These are phyloP conservation scores for Kwoniella europaea DNA, from an alignment of 768 basidiomycete genomes.

Conservation along the genomic window DNA sequence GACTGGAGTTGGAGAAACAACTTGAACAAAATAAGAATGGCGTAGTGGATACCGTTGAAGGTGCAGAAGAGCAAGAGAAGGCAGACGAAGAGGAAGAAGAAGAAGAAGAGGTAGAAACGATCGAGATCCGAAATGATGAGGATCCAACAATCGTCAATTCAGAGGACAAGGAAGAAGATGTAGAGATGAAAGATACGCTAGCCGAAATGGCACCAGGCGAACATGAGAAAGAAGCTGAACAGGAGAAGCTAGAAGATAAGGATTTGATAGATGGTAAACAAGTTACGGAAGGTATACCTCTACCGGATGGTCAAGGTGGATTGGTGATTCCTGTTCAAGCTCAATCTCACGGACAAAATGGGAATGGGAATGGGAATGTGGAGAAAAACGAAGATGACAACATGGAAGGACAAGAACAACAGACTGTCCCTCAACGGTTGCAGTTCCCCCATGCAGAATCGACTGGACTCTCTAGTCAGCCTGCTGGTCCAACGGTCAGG, in stretches of 20 bases:
- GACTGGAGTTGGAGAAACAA: slow-evolving; percentile 13
- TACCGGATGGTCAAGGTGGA: slow-evolving; percentile 36
- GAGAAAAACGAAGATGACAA: not conserved
- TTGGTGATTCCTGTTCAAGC: not conserved
- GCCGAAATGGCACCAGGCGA: not conserved
- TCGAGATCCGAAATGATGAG: not conserved
- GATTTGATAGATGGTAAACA: slow-evolving; percentile 6
- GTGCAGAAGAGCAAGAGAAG: not conserved
- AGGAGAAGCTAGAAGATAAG: not conserved
- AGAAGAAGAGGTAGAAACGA: slow-evolving; percentile 10
- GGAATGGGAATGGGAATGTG: not conserved
- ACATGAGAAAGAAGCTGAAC: slow-evolving; percentile 7
- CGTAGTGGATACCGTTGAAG: not conserved
- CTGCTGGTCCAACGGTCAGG: too few relatives aligned
- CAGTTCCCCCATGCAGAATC: not conserved
- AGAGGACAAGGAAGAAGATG: not conserved
- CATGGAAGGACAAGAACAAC: not conserved
- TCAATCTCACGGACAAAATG: not conserved
- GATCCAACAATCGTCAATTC: not conserved
- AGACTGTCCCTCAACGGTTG: not conserved
- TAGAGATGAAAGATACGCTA: slow-evolving; percentile 4
- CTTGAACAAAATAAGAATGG: not conserved
- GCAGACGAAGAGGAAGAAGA: not conserved
- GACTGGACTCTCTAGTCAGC: too few relatives aligned
- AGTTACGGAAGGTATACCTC: slow-evolving; percentile 19